phyloP scores from a whole-genome alignment of 768 basidiomycete genomes.

The Neoboletus magnificus region DNA sequence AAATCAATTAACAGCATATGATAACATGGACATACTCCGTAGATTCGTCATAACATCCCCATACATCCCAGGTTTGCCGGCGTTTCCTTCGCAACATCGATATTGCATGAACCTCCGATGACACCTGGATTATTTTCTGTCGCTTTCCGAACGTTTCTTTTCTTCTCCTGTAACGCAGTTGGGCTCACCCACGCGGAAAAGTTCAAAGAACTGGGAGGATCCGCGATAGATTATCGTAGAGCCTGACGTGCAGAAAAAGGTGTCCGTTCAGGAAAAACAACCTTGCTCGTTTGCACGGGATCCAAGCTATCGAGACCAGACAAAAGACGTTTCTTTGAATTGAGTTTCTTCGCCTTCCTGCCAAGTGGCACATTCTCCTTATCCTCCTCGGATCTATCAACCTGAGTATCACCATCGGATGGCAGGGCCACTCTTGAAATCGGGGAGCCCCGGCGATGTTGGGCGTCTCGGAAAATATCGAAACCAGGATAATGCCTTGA shows the following conservation, averaged over 20 bases:
- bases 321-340: conserved; percentile 22
- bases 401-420: background rate
- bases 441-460: conserved; percentile 12
- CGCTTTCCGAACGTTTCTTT: background rate
- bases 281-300: conserved; percentile 7
- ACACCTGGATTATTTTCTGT: background rate
- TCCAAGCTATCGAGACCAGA: conserved; percentile 1
- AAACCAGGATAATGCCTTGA: conserved; percentile 72
- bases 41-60: conserved; percentile 9
- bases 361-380: conserved; percentile 62
- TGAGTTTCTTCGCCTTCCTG: conserved; percentile 42
- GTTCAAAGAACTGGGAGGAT: background rate
- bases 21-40: conserved; percentile 27
- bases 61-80: background rate
- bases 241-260: conserved; percentile 14
- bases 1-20: conserved; percentile 31
- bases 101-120: background rate
- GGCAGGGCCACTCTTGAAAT: background rate
- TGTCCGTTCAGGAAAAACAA: conserved; percentile 12
- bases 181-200: background rate
- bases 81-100: conserved; percentile 1
- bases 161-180: background rate
- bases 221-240: conserved; percentile 15
- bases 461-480: conserved; percentile 47
- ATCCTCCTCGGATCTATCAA: conserved; percentile 35